Conservation (phyloP, 108 stramenopile species). For the Skeletonema marinoi region DNA sequence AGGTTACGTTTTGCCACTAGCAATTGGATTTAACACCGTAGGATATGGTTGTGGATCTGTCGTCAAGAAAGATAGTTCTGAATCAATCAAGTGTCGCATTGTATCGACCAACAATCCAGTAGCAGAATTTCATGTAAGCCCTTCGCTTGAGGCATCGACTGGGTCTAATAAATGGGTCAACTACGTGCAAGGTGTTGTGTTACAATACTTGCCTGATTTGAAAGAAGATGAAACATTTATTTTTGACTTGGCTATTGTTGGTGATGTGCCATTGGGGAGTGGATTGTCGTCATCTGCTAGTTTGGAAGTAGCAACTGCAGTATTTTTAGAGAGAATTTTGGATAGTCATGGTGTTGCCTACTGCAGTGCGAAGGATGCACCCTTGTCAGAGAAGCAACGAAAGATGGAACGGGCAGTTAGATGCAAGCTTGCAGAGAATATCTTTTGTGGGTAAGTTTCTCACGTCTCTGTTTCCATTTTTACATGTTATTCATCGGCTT, state of each 20-base stretch:
- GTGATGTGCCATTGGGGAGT: constrained; percentile 90
- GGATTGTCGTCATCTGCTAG: constrained; percentile 82
- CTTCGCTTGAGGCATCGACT: constrained; percentile 50
- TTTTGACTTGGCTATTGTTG: constrained; percentile 69
- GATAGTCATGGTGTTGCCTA: constrained; percentile 52
- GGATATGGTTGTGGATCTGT: constrained; percentile 64
- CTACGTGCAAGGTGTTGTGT: constrained; percentile 90
- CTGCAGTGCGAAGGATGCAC: constrained; percentile 34
- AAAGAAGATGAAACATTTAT: constrained; percentile 46
- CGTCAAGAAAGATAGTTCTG: constrained; percentile 10
- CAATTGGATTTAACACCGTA: constrained; percentile 82
- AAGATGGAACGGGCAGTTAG: constrained; percentile 73
- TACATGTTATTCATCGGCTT: background rate
- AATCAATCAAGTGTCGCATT: constrained; percentile 48
- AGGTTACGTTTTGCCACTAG: constrained; percentile 94
- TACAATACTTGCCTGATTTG: constrained; percentile 83
- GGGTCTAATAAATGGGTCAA: constrained; percentile 71
- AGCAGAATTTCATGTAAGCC: constrained; percentile 47
- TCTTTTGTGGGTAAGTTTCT: constrained; percentile 88
- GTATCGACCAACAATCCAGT: constrained; percentile 46
- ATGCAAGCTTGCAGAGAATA: constrained; percentile 92
- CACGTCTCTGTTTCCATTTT: constrained; percentile 80
- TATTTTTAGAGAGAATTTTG: constrained; percentile 71
- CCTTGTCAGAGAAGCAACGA: constrained; percentile 28
- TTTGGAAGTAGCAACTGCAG: constrained; percentile 80